Percentiles rank a stretch among this genome's conserved stretches.
Evolutionary conservation across 1,284 basidiomycete species (phyloP).

Genomic region (Sanghuangporus baumii): DNA sequence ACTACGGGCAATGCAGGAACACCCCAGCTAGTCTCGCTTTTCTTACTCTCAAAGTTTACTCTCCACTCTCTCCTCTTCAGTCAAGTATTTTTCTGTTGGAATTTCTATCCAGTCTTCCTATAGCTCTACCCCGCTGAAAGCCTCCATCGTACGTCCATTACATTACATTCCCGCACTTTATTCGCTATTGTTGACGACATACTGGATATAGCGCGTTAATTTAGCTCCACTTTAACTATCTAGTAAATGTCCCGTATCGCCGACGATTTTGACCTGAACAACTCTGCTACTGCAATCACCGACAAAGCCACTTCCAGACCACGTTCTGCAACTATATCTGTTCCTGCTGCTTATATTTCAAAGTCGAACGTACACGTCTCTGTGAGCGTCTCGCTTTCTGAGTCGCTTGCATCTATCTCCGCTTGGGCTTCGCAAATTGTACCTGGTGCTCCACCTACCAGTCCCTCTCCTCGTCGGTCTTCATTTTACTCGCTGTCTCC

Average conservation of each 20-base stretch:
- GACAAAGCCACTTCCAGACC: neutral
- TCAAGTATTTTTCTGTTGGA: neutral
- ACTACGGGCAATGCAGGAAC: neutral
- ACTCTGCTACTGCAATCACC: neutral
- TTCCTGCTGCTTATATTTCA: neutral
- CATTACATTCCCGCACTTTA: neutral
- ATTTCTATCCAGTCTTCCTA: neutral
- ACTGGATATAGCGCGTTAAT: conserved; percentile 4
- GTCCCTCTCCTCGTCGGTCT: conserved; percentile 34
- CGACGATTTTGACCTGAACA: neutral
- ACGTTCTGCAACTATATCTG: conserved; percentile 8
- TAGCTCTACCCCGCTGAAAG: neutral
- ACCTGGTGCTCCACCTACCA: conserved; percentile 50
- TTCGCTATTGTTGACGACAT: neutral
- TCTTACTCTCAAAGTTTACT: neutral
- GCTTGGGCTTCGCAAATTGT: conserved; percentile 57
- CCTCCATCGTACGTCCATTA: neutral
- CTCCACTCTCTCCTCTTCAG: neutral
- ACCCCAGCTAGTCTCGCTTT: conserved; percentile 13
- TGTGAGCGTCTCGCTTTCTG: conserved; percentile 22
- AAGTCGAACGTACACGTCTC: conserved; percentile 4
- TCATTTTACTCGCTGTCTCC: conserved; percentile 24
- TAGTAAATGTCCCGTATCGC: conserved; percentile 1
- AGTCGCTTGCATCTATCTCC: conserved; percentile 31
- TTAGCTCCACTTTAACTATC: conserved; percentile 7